A percentile compares a stretch with the other conserved stretches of the same genome.
Evolutionary conservation across 2,329 filamentous ascomycete species (phyloP).

Genomic region (Aspergillus ochraceus): DNA sequence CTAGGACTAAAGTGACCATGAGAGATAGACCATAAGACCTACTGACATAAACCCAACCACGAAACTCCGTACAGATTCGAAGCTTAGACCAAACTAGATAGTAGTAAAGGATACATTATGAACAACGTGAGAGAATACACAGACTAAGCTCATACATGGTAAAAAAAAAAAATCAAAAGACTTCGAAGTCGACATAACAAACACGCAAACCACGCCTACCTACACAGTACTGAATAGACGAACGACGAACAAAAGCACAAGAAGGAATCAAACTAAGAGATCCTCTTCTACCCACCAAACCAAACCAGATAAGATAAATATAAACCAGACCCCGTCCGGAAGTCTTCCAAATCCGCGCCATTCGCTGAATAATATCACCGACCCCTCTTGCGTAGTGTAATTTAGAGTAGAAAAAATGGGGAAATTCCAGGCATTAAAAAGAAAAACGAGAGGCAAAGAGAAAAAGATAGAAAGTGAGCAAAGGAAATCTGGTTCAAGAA

Average conservation of each 20-base stretch:
- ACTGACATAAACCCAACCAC: no score
- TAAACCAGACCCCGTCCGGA: conserved; percentile 19
- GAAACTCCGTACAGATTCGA: no score
- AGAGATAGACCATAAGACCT: no score
- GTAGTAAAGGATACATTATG: background rate
- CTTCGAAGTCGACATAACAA: background rate
- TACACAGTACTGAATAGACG: background rate
- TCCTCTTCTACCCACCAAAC: conserved; percentile 1
- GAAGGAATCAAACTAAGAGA: background rate
- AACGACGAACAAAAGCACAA: background rate
- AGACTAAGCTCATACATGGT: background rate
- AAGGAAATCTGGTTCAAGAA: background rate
- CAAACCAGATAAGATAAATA: conserved; percentile 13
- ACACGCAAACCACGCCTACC: background rate
- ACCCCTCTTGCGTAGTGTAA: background rate
- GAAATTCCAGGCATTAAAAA: background rate
- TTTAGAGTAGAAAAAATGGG: background rate
- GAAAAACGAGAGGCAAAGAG: background rate
- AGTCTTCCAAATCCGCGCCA: conserved; percentile 23
- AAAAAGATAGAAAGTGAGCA: background rate
- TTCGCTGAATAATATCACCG: conserved; percentile 18
- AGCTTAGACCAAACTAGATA: no score
- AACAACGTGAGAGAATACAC: background rate
- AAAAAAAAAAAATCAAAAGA: background rate
- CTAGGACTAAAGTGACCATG: background rate